Conservation (phyloP, 2,329 filamentous ascomycete species). For the Diaporthe citrichinensis region DNA sequence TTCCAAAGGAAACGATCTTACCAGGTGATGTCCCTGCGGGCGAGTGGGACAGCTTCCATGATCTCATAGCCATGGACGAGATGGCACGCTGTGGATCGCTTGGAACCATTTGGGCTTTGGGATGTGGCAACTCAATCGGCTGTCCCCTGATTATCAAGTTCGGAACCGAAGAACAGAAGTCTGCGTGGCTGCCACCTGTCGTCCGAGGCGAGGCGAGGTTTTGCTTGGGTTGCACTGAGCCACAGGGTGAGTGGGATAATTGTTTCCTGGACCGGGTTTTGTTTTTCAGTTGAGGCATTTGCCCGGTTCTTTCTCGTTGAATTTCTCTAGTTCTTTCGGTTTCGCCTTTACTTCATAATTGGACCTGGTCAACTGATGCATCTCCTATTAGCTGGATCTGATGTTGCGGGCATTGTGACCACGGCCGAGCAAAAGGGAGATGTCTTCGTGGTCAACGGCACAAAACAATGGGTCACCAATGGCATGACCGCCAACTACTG, state of each 20-base stretch:
- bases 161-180: slow-evolving; percentile 38
- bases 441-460: slow-evolving; percentile 71
- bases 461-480: slow-evolving; percentile 76
- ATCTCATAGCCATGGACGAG: slow-evolving; percentile 52
- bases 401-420: slow-evolving; percentile 19
- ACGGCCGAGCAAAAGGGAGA: slow-evolving; percentile 55
- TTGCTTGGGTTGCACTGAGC: slow-evolving; percentile 37
- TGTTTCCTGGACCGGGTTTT: background rate
- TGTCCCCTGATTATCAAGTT: slow-evolving; percentile 38
- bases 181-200: slow-evolving; percentile 17
- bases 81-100: slow-evolving; percentile 51
- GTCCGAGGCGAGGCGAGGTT: slow-evolving; percentile 31
- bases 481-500: slow-evolving; percentile 69
- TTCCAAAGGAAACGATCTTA: background rate
- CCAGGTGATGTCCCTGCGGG: slow-evolving; percentile 45
- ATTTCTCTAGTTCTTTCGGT: background rate
- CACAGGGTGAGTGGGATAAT: slow-evolving; percentile 64
- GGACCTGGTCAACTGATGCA: background rate
- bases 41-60: slow-evolving; percentile 54
- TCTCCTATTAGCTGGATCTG: background rate
- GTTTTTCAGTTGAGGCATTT: no score
- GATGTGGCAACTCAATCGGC: slow-evolving; percentile 51
- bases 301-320: no score
- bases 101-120: slow-evolving; percentile 50
- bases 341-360: no score